A percentile compares a stretch with the other conserved stretches of the same genome.
phyloP scores from a whole-genome alignment of 306 rosid species.

The Cicer pinnatifidum region DNA sequence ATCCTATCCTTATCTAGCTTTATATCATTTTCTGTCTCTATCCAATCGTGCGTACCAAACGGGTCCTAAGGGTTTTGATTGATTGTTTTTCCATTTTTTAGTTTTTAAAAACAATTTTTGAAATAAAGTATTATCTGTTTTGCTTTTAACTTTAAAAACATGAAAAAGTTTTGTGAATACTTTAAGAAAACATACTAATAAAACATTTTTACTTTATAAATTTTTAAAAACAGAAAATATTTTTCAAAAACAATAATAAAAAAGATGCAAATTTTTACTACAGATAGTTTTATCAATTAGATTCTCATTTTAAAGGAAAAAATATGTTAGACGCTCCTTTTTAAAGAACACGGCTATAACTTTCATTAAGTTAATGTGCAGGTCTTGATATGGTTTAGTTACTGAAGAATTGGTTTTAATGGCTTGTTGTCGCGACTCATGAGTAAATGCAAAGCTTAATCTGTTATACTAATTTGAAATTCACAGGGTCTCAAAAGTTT shows the following conservation, averaged over 20 bases:
- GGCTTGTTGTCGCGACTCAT: not conserved
- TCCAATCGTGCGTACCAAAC: too few species aligned
- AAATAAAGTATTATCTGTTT: not conserved
- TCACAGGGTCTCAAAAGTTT: conserved; percentile 2
- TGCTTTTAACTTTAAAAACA: not conserved
- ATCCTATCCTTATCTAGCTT: too few species aligned
- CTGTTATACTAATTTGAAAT: not conserved
- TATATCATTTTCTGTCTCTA: too few species aligned
- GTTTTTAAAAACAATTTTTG: not conserved
- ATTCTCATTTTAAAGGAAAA: not conserved
- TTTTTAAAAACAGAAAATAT: not conserved
- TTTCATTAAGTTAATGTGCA: not conserved
- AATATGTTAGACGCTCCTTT: conserved; percentile 6
- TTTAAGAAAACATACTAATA: not conserved
- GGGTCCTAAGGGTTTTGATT: not conserved
- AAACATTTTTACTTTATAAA: not conserved
- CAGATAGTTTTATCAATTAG: not conserved
- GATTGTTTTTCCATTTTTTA: not conserved
- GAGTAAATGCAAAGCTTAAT: conserved; percentile 1
- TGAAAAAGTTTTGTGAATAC: not conserved
- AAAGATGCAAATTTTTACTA: not conserved
- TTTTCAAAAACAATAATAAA: not conserved
- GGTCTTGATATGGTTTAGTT: not conserved
- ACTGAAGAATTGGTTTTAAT: conserved; percentile 30
- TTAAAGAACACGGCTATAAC: not conserved